Percentiles rank a stretch among this genome's conserved stretches.
phyloP scores from a whole-genome alignment of 2,329 filamentous ascomycete genomes.

The Fusarium caatingaense region DNA sequence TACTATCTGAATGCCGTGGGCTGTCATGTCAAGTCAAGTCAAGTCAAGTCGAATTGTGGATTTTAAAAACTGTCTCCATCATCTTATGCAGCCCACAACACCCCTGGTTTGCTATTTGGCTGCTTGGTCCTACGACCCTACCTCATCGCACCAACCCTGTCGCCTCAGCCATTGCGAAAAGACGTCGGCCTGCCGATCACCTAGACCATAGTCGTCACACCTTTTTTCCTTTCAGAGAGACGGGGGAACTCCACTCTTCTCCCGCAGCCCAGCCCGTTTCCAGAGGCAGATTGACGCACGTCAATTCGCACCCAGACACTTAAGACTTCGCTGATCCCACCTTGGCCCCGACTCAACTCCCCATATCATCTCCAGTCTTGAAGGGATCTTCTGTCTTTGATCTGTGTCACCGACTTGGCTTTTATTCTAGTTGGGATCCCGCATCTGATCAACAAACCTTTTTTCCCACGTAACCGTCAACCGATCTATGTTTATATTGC shows the following conservation, averaged over 20 bases:
- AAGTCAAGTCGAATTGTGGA: constrained; percentile 45
- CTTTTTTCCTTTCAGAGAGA: constrained; percentile 48
- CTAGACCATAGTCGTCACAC: constrained; percentile 65
- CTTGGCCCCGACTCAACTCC: constrained; percentile 49
- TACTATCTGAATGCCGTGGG: constrained; percentile 47
- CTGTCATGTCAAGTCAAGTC: constrained; percentile 25
- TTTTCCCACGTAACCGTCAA: constrained; percentile 39
- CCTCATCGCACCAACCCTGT: constrained; percentile 58
- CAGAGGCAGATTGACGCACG: constrained; percentile 55
- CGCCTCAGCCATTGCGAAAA: constrained; percentile 60
- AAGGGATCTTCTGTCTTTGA: constrained; percentile 54
- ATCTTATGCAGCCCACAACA: constrained; percentile 51
- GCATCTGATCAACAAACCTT: constrained; percentile 64
- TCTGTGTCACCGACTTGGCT: constrained; percentile 60
- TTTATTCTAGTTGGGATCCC: constrained; percentile 58
- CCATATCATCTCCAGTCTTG: constrained; percentile 49
- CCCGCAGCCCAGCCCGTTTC: constrained; percentile 54
- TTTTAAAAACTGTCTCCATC: constrained; percentile 44
- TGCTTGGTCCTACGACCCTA: constrained; percentile 54
- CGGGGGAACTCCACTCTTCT: constrained; percentile 53
- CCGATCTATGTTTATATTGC: constrained; percentile 42
- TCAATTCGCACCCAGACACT: constrained; percentile 60
- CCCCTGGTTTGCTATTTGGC: constrained; percentile 45
- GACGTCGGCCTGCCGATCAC: constrained; percentile 67
- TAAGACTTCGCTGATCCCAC: constrained; percentile 71